Conservation (phyloP, 2,329 filamentous ascomycete species). For the Bipolaris bicolor region DNA sequence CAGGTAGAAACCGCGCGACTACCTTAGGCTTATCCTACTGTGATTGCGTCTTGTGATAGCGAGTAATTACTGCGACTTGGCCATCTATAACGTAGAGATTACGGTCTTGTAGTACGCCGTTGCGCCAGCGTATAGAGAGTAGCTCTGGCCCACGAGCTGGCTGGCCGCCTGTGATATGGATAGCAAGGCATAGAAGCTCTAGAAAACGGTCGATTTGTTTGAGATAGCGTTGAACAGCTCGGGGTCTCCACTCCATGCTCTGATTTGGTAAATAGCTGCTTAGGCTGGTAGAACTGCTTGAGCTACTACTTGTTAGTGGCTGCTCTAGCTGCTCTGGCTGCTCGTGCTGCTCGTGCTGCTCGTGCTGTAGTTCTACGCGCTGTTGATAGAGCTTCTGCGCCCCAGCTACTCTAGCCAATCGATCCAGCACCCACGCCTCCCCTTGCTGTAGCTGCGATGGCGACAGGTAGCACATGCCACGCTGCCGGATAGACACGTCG, state of each 20-base stretch:
- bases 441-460: background rate
- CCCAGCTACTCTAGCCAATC: background rate
- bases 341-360: background rate
- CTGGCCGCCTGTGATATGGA: background rate
- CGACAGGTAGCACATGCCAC: background rate
- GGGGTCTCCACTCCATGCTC: background rate
- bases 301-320: background rate
- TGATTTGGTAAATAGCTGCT: too few relatives aligned
- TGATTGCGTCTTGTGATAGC: background rate
- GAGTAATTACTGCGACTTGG: background rate
- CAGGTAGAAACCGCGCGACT: background rate
- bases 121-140: background rate
- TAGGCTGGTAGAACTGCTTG: too few relatives aligned
- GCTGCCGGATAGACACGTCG: background rate
- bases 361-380: background rate
- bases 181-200: background rate
- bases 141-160: background rate
- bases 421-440: background rate
- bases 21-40: background rate
- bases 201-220: background rate
- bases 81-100: background rate
- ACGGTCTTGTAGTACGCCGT: background rate
- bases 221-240: background rate
- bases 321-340: background rate
- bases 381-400: background rate